Percentiles rank a stretch among this genome's conserved stretches.
phyloP scores from a whole-genome alignment of 441 rosid species.

The Dalechampia spathulata region DNA sequence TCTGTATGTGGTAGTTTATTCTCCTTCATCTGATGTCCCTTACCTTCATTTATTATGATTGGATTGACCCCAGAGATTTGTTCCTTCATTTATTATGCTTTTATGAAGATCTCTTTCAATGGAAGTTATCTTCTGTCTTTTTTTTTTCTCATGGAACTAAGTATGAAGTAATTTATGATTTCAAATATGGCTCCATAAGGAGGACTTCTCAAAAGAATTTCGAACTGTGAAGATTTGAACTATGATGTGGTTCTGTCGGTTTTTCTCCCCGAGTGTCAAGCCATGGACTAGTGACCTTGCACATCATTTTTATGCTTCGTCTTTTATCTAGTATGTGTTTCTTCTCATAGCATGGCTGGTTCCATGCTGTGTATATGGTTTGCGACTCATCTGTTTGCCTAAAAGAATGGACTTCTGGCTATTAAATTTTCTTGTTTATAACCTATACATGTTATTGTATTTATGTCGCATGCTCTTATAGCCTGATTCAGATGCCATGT shows the following conservation, averaged over 20 bases:
- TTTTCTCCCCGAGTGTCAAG: too few species aligned
- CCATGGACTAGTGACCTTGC: too few species aligned
- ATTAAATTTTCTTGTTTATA: background rate
- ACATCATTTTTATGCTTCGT: conserved; percentile 1
- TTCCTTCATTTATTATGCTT: conserved; percentile 1
- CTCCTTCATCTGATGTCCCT: background rate
- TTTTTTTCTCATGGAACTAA: too few species aligned
- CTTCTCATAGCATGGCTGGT: background rate
- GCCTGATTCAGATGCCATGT: background rate
- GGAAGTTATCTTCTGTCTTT: conserved; percentile 9
- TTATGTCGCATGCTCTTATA: background rate
- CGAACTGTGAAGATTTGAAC: too few species aligned
- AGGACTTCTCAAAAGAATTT: too few species aligned
- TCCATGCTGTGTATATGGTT: background rate
- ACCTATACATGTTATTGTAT: too few species aligned
- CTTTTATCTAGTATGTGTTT: background rate
- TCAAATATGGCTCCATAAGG: too few species aligned
- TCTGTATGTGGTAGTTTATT: background rate
- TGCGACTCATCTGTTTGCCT: background rate
- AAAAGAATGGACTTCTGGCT: background rate
- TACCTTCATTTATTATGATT: background rate
- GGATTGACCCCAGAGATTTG: conserved; percentile 3
- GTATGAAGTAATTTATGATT: too few species aligned
- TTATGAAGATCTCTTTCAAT: background rate
- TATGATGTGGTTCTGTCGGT: too few species aligned